phyloP scores from a whole-genome alignment of 495 filamentous ascomycete species.

The Aspergillus sparsus region DNA sequence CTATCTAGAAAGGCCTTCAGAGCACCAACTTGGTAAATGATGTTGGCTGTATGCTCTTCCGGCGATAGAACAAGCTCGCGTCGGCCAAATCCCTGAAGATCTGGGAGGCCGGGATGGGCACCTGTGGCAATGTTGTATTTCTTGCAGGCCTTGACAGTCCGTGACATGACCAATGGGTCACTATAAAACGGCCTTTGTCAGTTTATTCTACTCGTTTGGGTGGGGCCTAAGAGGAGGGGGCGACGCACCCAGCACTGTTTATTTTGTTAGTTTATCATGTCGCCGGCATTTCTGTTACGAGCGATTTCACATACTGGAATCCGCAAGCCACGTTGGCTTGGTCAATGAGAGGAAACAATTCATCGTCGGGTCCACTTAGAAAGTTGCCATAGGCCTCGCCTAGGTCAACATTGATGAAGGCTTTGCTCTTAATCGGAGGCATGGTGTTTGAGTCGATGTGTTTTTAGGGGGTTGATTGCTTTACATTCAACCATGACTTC shows the following conservation, averaged over 20 bases:
- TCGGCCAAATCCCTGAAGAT: conserved; percentile 63
- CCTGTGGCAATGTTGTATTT: conserved; percentile 53
- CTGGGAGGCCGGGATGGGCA: conserved; percentile 62
- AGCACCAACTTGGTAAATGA: conserved; percentile 60
- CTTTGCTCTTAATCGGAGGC: conserved; percentile 49
- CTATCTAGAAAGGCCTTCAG: conserved; percentile 56
- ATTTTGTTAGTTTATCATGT: too few relatives aligned
- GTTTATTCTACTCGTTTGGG: too few relatives aligned
- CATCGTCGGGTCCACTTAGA: conserved; percentile 53
- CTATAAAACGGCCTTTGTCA: too few relatives aligned
- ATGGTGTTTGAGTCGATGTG: too few relatives aligned
- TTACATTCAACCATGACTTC: too few relatives aligned
- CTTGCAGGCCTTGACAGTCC: conserved; percentile 59
- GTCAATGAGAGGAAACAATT: conserved; percentile 59
- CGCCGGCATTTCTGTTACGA: too few relatives aligned
- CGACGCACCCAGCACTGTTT: too few relatives aligned
- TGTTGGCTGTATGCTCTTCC: conserved; percentile 58
- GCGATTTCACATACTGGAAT: conserved; percentile 53
- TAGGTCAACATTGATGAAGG: conserved; percentile 56
- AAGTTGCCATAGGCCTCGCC: conserved; percentile 55
- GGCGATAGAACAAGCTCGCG: conserved; percentile 55
- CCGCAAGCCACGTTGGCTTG: conserved; percentile 65
- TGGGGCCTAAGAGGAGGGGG: too few relatives aligned
- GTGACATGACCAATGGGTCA: conserved; percentile 60
- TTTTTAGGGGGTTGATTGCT: too few relatives aligned